These are phyloP conservation scores for Rhodotorula graminis DNA, from an alignment of 768 basidiomycete species.

Conservation along the genomic window DNA sequence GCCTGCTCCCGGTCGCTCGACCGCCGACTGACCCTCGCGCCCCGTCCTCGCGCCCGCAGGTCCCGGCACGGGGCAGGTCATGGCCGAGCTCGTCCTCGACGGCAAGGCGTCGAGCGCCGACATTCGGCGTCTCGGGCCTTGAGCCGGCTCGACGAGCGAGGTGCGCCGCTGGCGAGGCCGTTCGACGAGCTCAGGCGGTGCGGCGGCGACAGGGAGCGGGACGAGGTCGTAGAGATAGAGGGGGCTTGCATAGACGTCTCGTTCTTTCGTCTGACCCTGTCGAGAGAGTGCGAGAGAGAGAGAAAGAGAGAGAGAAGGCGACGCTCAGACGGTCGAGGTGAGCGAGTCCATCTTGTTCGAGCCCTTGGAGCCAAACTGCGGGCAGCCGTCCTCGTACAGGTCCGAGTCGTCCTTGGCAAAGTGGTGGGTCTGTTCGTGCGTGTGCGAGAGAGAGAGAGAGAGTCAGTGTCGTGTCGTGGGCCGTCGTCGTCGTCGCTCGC, in stretches of 20 bases:
- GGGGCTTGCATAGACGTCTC: no score
- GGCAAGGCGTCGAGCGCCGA: conserved; percentile 59
- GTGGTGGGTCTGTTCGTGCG: conserved; percentile 18
- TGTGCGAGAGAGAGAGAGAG: no score
- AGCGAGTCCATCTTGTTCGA: conserved; percentile 26
- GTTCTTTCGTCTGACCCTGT: no score
- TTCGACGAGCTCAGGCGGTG: no score
- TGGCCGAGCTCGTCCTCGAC: conserved; percentile 67
- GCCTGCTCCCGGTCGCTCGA: no score
- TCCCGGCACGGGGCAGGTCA: conserved; percentile 71
- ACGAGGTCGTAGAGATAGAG: no score
- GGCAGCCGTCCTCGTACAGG: conserved; percentile 19
- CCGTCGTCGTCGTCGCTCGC: no score
- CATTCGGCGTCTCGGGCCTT: conserved; percentile 17
- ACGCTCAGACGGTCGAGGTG: conserved; percentile 31
- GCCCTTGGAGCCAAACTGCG: conserved; percentile 30
- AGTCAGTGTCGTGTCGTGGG: no score
- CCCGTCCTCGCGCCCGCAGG: conserved; percentile 45
- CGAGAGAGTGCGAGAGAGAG: no score
- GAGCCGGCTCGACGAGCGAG: neutral
- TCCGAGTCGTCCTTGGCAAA: conserved; percentile 32
- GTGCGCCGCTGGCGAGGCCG: no score
- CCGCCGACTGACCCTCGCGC: neutral
- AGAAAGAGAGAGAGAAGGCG: neutral
- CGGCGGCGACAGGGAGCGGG: no score